Evolutionary conservation across 148 eudicot species (phyloP).

Genomic region (Arctostaphylos glauca): DNA sequence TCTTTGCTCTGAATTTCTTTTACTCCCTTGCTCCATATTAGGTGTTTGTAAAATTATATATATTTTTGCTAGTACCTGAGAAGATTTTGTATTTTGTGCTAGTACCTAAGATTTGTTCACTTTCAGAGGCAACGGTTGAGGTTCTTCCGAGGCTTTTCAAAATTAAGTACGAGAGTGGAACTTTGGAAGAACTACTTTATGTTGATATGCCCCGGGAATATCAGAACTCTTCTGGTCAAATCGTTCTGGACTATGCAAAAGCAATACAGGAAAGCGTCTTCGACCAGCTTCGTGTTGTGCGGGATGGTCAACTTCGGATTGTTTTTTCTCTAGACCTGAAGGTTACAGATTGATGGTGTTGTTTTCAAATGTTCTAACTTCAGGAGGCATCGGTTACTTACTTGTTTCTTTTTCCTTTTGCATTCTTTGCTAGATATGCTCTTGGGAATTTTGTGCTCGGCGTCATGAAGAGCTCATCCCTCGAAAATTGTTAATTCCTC

Average conservation of each 20-base stretch:
- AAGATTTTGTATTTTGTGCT: neutral
- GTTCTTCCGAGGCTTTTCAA: conserved; percentile 94
- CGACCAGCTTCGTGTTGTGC: conserved; percentile 93
- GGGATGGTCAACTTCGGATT: conserved; percentile 94
- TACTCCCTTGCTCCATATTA: neutral
- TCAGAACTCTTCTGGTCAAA: conserved; percentile 85
- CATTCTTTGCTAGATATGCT: conserved; percentile 58
- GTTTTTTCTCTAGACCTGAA: conserved; percentile 88
- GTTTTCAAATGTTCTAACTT: conserved; percentile 2
- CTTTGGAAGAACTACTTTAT: conserved; percentile 85
- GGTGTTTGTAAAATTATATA: neutral
- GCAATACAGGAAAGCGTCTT: conserved; percentile 93
- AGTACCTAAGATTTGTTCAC: conserved; percentile 7
- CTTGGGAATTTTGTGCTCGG: conserved; percentile 98
- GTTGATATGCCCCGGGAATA: conserved; percentile 92
- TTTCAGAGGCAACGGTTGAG: conserved; percentile 93
- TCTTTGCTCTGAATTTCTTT: neutral
- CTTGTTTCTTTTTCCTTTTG: conserved; percentile 6
- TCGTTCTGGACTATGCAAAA: conserved; percentile 87
- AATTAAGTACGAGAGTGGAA: conserved; percentile 92
- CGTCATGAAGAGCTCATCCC: conserved; percentile 96
- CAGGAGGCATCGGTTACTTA: conserved; percentile 4
- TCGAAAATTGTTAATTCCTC: conserved; percentile 80
- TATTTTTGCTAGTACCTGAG: neutral
- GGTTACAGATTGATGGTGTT: conserved; percentile 39